Evolutionary conservation across 1,284 basidiomycete species (phyloP).

Genomic region (Albatrellus sp.): DNA sequence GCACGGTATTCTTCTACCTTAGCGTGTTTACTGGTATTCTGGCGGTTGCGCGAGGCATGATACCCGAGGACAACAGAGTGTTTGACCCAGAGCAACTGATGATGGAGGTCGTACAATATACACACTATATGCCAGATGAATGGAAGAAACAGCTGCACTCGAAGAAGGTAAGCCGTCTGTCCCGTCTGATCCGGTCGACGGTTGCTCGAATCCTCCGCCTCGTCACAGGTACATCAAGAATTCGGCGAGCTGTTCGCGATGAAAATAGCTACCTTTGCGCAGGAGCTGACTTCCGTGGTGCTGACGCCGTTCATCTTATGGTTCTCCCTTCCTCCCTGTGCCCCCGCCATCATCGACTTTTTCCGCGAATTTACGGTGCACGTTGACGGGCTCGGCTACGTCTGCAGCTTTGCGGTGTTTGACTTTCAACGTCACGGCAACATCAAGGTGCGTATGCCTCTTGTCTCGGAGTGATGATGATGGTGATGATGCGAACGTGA

Average conservation of each 20-base stretch:
- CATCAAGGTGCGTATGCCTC: conserved; percentile 44
- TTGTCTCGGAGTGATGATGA: too few species aligned
- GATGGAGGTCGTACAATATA: conserved; percentile 84
- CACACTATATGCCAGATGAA: conserved; percentile 89
- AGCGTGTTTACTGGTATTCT: conserved; percentile 81
- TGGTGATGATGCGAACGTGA: not conserved
- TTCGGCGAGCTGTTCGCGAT: conserved; percentile 85
- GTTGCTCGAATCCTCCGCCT: not conserved
- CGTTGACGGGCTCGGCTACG: conserved; percentile 91
- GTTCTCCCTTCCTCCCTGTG: conserved; percentile 82
- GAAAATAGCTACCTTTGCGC: conserved; percentile 78
- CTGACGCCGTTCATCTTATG: conserved; percentile 91
- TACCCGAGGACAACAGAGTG: conserved; percentile 86
- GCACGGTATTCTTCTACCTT: conserved; percentile 90
- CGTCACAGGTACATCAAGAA: conserved; percentile 58
- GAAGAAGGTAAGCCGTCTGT: not conserved
- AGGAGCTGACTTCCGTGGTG: conserved; percentile 84
- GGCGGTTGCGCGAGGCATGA: conserved; percentile 87
- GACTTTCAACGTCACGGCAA: conserved; percentile 91
- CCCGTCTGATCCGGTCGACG: too few species aligned
- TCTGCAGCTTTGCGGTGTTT: conserved; percentile 97
- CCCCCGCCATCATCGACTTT: conserved; percentile 86
- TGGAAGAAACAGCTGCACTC: conserved; percentile 90
- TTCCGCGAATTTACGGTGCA: conserved; percentile 96
- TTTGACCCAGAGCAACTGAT: conserved; percentile 91